A percentile compares a stretch with the other conserved stretches of the same genome.
These are phyloP conservation scores for Coniochaeta ligniaria DNA, from an alignment of 2,329 filamentous ascomycete genomes.

Conservation along the genomic window DNA sequence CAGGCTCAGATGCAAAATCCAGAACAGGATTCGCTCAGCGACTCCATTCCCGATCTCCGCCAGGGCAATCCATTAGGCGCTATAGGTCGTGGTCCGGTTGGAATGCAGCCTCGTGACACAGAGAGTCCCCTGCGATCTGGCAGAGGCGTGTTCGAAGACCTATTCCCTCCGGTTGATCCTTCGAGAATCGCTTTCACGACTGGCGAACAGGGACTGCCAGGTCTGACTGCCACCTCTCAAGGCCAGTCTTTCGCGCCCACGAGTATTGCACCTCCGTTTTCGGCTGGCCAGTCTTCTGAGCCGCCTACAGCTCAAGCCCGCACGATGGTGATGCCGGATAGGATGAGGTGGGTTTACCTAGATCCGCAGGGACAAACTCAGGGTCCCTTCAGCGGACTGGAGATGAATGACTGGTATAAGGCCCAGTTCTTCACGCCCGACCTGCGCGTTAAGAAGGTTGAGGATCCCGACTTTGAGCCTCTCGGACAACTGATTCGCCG, in stretches of 20 bases:
- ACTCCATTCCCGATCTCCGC: constrained; percentile 52
- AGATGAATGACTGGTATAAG: constrained; percentile 99
- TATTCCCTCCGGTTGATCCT: constrained; percentile 34
- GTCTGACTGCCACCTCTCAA: constrained; percentile 22
- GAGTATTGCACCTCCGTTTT: constrained; percentile 20
- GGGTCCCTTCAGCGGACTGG: constrained; percentile 89
- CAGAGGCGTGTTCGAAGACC: constrained; percentile 49
- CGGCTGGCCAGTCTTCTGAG: constrained; percentile 30
- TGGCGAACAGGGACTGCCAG: constrained; percentile 28
- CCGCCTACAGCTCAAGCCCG: constrained; percentile 64
- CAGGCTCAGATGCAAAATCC: constrained; percentile 80
- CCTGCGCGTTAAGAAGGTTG: constrained; percentile 86
- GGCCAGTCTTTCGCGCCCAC: constrained; percentile 21
- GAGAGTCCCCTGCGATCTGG: constrained; percentile 51
- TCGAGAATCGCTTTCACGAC: constrained; percentile 28
- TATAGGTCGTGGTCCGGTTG: constrained; percentile 57
- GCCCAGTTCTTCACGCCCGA: constrained; percentile 96
- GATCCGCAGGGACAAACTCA: constrained; percentile 90
- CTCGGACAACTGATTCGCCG: constrained; percentile 88
- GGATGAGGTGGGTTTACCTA: constrained; percentile 98
- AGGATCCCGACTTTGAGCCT: constrained; percentile 91
- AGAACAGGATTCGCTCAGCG: constrained; percentile 55
- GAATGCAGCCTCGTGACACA: constrained; percentile 44
- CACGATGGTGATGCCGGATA: constrained; percentile 98
- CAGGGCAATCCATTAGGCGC: constrained; percentile 57